Percentiles rank a stretch among this genome's conserved stretches.
Evolutionary conservation across 2,329 filamentous ascomycete species (phyloP).

Genomic region (Neospermospora avenae): DNA sequence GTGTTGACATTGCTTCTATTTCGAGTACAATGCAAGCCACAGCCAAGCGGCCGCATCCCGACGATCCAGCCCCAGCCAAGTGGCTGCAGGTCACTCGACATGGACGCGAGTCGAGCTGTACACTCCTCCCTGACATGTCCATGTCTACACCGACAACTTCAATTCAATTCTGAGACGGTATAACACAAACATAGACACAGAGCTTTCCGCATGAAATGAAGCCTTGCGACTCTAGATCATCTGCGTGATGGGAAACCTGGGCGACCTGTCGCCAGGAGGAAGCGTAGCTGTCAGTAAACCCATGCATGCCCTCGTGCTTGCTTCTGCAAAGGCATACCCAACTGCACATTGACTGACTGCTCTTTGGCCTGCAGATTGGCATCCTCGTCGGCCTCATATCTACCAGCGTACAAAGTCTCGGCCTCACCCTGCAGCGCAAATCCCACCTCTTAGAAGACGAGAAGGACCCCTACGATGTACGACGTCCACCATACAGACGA

Average conservation of each 20-base stretch:
- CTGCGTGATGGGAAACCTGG: constrained; percentile 63
- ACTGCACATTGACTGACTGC: constrained; percentile 10
- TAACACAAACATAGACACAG: constrained; percentile 10
- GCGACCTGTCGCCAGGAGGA: constrained; percentile 73
- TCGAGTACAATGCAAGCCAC: no score
- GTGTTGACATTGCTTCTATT: background rate
- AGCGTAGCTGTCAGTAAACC: constrained; percentile 64
- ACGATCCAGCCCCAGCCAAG: background rate
- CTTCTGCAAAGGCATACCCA: constrained; percentile 4
- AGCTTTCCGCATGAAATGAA: constrained; percentile 28
- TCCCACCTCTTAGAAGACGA: constrained; percentile 98
- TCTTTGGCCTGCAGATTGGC: constrained; percentile 61
- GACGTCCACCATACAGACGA: constrained; percentile 83
- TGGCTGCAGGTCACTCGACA: constrained; percentile 9
- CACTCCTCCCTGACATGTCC: background rate
- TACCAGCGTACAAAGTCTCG: constrained; percentile 91
- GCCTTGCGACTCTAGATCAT: constrained; percentile 24
- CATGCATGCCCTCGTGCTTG: background rate
- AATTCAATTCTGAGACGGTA: background rate
- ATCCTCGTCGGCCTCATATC: constrained; percentile 91
- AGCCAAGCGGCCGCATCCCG: constrained; percentile 4
- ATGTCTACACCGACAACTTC: background rate
- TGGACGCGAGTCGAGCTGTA: constrained; percentile 10
- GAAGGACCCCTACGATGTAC: constrained; percentile 71
- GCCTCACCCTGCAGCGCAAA: constrained; percentile 93